phyloP scores from a whole-genome alignment of 1,284 basidiomycete species.

The Paramarasmius palmivorus region DNA sequence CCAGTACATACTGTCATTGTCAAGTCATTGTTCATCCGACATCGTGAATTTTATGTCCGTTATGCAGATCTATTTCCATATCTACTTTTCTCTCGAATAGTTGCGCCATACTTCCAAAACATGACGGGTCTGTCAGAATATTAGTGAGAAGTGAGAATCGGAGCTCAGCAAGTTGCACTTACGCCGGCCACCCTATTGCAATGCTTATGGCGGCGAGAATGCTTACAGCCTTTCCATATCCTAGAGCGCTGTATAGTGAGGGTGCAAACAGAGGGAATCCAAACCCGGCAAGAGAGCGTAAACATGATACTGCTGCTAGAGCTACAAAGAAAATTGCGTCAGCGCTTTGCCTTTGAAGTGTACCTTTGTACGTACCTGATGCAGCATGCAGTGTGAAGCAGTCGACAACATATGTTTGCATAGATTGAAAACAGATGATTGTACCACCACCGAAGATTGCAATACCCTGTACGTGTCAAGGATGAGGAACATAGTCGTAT shows the following conservation, averaged over 20 bases:
- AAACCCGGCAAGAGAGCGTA: conserved; percentile 64
- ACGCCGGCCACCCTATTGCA: conserved; percentile 65
- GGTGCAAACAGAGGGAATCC: conserved; percentile 72
- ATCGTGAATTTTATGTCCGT: no score
- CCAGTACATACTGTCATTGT: no score
- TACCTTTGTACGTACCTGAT: conserved; percentile 41
- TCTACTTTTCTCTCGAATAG: conserved; percentile 13
- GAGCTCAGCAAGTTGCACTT: conserved; percentile 26
- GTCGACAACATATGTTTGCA: conserved; percentile 68
- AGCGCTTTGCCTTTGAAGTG: conserved; percentile 22
- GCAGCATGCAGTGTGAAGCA: conserved; percentile 67
- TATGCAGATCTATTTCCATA: conserved; percentile 10
- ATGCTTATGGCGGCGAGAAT: conserved; percentile 59
- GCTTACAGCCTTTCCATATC: conserved; percentile 65
- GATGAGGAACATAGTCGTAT: neutral
- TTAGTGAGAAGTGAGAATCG: neutral
- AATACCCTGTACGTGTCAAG: conserved; percentile 46
- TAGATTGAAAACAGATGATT: conserved; percentile 57
- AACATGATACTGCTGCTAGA: conserved; percentile 55
- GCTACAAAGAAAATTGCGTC: conserved; percentile 41
- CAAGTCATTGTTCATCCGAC: no score
- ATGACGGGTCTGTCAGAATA: conserved; percentile 7
- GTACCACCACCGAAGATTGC: conserved; percentile 53
- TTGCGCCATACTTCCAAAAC: conserved; percentile 16
- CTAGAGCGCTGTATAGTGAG: conserved; percentile 61